phyloP scores from a whole-genome alignment of 257 asterid genomes.

The Solanum chmielewskii region DNA sequence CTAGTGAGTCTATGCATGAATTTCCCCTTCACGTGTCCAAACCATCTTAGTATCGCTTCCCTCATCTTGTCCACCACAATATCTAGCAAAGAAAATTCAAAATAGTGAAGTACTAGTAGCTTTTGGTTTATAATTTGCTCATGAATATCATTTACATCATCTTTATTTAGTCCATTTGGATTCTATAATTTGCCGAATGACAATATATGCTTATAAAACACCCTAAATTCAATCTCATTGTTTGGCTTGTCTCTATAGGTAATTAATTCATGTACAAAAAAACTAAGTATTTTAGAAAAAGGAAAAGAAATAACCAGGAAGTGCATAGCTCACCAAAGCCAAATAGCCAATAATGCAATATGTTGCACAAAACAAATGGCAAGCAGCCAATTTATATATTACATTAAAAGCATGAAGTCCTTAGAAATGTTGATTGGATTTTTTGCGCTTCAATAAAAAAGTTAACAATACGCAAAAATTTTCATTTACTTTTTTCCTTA shows the following conservation, averaged over 20 bases:
- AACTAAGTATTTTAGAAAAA: background rate
- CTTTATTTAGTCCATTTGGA: background rate
- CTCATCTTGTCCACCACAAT: background rate
- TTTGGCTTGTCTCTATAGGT: background rate
- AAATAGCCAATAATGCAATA: background rate
- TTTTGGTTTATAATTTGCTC: background rate
- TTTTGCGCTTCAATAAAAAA: background rate
- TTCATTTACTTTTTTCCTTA: too few species aligned
- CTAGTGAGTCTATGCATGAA: background rate
- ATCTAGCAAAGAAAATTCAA: background rate
- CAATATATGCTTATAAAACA: background rate
- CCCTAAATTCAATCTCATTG: background rate
- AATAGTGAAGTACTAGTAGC: background rate
- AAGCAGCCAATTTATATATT: too few species aligned
- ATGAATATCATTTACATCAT: background rate
- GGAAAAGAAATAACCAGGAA: background rate
- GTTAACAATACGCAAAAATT: background rate
- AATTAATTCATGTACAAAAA: background rate
- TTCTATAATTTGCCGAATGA: background rate
- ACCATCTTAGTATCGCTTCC: background rate
- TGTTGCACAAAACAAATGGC: background rate
- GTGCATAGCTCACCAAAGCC: background rate
- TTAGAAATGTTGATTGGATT: background rate
- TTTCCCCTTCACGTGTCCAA: background rate
- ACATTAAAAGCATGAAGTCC: background rate